Evolutionary conservation across 2,329 filamentous ascomycete species (phyloP).

Genomic region (Fusarium nodosum): DNA sequence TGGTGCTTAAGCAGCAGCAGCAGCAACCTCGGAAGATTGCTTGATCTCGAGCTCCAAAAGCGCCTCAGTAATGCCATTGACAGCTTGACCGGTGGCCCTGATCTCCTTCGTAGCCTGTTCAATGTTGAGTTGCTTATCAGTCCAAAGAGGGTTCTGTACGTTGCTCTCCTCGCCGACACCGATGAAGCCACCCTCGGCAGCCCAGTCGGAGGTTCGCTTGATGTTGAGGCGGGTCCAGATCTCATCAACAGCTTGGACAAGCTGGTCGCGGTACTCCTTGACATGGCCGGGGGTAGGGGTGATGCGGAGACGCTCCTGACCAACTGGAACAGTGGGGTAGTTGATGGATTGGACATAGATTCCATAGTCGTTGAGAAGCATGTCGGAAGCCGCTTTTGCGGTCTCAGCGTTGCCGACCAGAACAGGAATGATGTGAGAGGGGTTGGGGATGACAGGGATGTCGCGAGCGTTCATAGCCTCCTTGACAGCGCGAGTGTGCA

Average conservation of each 20-base stretch:
- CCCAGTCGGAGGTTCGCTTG: constrained; percentile 95
- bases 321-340: constrained; percentile 96
- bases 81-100: constrained; percentile 58
- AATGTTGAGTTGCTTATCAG: constrained; percentile 86
- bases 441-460: constrained; percentile 98
- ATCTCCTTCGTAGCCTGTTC: constrained; percentile 75
- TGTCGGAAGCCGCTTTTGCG: constrained; percentile 91
- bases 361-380: constrained; percentile 87
- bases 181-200: constrained; percentile 90
- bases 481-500: constrained; percentile 96
- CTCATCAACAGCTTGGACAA: constrained; percentile 84
- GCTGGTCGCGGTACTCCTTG: constrained; percentile 85
- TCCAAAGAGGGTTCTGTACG: constrained; percentile 84
- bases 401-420: constrained; percentile 94
- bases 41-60: constrained; percentile 69
- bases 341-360: constrained; percentile 99
- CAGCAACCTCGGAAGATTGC: constrained; percentile 50
- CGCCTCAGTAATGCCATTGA: constrained; percentile 66
- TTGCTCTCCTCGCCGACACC: constrained; percentile 84
- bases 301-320: constrained; percentile 96
- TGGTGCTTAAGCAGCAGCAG: constrained; percentile 49
- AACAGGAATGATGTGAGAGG: constrained; percentile 94
- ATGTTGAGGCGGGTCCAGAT: constrained; percentile 92
- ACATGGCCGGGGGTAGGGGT: constrained; percentile 95
- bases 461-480: constrained; percentile 81